Percentiles rank a stretch among this genome's conserved stretches.
Evolutionary conservation across 371 early-diverging fungal species (phyloP).

Genomic region (Zancudomyces culisetae): DNA sequence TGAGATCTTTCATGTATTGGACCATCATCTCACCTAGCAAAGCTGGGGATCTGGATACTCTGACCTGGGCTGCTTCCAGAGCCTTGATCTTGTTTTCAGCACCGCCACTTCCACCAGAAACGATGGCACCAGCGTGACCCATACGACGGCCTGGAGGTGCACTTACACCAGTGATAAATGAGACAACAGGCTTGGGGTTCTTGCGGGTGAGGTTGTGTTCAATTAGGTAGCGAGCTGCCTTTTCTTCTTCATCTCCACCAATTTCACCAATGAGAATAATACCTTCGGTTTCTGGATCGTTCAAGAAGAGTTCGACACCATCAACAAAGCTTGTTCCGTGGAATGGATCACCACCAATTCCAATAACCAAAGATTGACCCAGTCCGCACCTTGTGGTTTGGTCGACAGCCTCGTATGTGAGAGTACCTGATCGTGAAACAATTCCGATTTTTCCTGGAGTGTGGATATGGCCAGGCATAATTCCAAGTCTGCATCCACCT

Average conservation of each 20-base stretch:
- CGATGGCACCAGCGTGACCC: constrained; percentile 96
- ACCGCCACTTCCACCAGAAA: constrained; percentile 96
- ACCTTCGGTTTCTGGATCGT: constrained; percentile 91
- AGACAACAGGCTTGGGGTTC: constrained; percentile 73
- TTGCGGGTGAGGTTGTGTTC: constrained; percentile 72
- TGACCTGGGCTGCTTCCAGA: constrained; percentile 77
- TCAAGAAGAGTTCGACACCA: constrained; percentile 81
- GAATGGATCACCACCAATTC: constrained; percentile 99
- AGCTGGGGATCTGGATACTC: constrained; percentile 85
- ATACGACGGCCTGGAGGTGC: constrained; percentile 94
- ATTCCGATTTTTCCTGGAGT: constrained; percentile 89
- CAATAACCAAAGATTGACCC: constrained; percentile 92
- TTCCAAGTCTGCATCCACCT: constrained; percentile 95
- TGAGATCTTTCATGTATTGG: constrained; percentile 33
- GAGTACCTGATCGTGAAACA: constrained; percentile 95
- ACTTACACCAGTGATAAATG: constrained; percentile 88
- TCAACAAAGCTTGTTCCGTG: constrained; percentile 98
- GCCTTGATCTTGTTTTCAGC: constrained; percentile 95
- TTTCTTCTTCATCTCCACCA: constrained; percentile 95
- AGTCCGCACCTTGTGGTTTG: constrained; percentile 90
- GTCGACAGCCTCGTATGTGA: constrained; percentile 97
- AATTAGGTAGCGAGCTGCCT: constrained; percentile 91
- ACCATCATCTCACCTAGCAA: constrained; percentile 75
- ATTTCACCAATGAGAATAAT: constrained; percentile 91
- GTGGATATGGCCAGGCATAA: constrained; percentile 98